A percentile compares a stretch with the other conserved stretches of the same genome.
phyloP scores from a whole-genome alignment of 2,329 filamentous ascomycete species.

The Aspergillus arachidicola region DNA sequence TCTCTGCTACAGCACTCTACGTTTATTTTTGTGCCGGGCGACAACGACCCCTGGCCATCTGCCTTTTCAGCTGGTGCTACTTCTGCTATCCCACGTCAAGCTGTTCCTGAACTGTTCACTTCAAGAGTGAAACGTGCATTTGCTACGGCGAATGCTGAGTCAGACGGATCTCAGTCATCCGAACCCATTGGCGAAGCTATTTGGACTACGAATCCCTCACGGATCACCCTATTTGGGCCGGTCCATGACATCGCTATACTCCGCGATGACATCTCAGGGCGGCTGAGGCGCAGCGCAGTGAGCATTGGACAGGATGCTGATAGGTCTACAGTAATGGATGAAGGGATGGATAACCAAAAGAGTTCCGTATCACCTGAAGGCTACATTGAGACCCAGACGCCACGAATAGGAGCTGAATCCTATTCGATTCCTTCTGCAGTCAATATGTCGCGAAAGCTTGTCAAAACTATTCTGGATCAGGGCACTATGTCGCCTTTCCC shows the following conservation, averaged over 20 bases:
- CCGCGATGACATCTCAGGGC: slow-evolving; percentile 79
- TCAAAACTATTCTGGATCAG: slow-evolving; percentile 91
- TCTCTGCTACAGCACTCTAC: slow-evolving; percentile 75
- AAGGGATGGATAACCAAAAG: slow-evolving; percentile 19
- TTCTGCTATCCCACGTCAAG: slow-evolving; percentile 49
- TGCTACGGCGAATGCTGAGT: slow-evolving; percentile 73
- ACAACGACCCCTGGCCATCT: slow-evolving; percentile 96
- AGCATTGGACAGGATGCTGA: slow-evolving; percentile 58
- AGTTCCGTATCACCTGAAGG: slow-evolving; percentile 37
- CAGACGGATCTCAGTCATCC: slow-evolving; percentile 53
- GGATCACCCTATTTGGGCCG: slow-evolving; percentile 82
- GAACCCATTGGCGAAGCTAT: slow-evolving; percentile 70
- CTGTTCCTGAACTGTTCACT: slow-evolving; percentile 86
- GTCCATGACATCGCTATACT: slow-evolving; percentile 85
- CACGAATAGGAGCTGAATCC: slow-evolving; percentile 17
- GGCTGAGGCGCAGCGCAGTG: slow-evolving; percentile 76
- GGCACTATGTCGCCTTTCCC: slow-evolving; percentile 86
- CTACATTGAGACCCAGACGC: slow-evolving; percentile 24
- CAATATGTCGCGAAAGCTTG: slow-evolving; percentile 69
- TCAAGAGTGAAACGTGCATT: slow-evolving; percentile 82
- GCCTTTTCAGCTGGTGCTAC: slow-evolving; percentile 63
- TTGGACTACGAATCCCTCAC: slow-evolving; percentile 86
- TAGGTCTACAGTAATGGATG: slow-evolving; percentile 31
- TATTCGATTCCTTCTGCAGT: slow-evolving; percentile 32
- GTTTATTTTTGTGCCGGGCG: slow-evolving; percentile 91